Evolutionary conservation across 192 early-diverging fungal species (phyloP), one percentile per base, ranked within the genome.

Genomic region (Powellomyces hirtus): DNA sequence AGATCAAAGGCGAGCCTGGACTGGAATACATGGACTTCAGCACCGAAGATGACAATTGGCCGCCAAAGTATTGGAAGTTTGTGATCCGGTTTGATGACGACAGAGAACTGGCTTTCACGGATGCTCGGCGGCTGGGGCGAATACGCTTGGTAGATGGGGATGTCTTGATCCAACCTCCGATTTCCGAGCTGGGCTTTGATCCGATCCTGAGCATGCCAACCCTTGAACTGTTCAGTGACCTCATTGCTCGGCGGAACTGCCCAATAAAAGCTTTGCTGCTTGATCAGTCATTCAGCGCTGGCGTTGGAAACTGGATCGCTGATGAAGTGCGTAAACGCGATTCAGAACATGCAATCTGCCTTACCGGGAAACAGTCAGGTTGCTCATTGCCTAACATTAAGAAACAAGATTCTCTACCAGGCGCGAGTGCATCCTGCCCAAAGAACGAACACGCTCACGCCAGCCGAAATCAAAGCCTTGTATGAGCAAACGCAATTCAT

Each of bases 251-350:
- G 40, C 72, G 88, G 16, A 68, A 64, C 0, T 66, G 76, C 24
- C 83, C 89, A 0, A 84, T 95, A 64, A 95, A 95, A 60, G 76
- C 88, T 0, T 66, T 93, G 38, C 72, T 95, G 27, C 79, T 95
- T 16, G 87, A 91, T 46, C 92, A 94, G 46, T 40, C 70, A 6
- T 90, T 95, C 61, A 85, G 81, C 0, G 89, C 91, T 0, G 93
- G 93, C 2, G 82, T 94, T 2, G 92, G 92, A 0, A 94, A 94
- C 74, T 94, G 92, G 92, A 77, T 94, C 13, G 92, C 92, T 0
- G 92, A 94, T 71, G 91, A 92, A 75, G 71, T 77, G 50, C n/a
- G n/a, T n/a, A n/a, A n/a, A n/a, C n/a, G 40, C 29, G 18, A 35
- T 13, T 36, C 7, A 11, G 14, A 24, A 11, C 20, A 13, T 27